Evolutionary conservation across 2,329 filamentous ascomycete genomes (phyloP), one percentile per base, ranked within the genome.

Genomic region (Blastomyces silverae): DNA sequence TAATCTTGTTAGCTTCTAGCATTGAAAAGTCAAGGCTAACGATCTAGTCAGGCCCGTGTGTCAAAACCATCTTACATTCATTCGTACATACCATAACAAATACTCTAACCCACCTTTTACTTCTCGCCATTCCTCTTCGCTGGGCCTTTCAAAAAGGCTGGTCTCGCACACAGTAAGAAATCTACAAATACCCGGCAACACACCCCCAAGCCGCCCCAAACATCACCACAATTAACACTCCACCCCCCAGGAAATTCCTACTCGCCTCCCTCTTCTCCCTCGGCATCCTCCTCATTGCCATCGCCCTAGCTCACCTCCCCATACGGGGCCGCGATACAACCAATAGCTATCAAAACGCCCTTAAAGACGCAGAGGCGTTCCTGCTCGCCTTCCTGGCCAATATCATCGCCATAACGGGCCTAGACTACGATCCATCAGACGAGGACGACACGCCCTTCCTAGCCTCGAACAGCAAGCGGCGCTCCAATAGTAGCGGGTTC

Each of bases 331-430:
- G 69, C 22, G 71, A 76, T 42, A 74, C 75, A 56, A 70, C 74
- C 53, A 77, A 78, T 50, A 67, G 74, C 6, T 75, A 73, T 56
- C 73, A 77, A 20, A 76, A 75, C 3, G 75, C 74, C 0, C 79
- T 76, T 74, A 76, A 75, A 5, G 77, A 75, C 48, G 72, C 72
- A 4, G 78, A 79, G 64, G 71, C 79, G n/a, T 60, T 72, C n/a
- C 68, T 68, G 7, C 67, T 70, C 13, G 67, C 67, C 48, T 71
- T 72, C 50, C 76, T 79, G 6, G 77, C 79, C 25, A 79, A 79
- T 62, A 72, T 73, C 0, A 77, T 77, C 0, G 76, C 76, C 0
- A 65, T 79, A 11, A 78, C 52, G 8, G 42, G 42, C 50, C 55
- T 64, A 15, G 50, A 62, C 25, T 28, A 34, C 75, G 63, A 17